phyloP scores from a whole-genome alignment of 257 asterid species.

The Lantana camara region DNA sequence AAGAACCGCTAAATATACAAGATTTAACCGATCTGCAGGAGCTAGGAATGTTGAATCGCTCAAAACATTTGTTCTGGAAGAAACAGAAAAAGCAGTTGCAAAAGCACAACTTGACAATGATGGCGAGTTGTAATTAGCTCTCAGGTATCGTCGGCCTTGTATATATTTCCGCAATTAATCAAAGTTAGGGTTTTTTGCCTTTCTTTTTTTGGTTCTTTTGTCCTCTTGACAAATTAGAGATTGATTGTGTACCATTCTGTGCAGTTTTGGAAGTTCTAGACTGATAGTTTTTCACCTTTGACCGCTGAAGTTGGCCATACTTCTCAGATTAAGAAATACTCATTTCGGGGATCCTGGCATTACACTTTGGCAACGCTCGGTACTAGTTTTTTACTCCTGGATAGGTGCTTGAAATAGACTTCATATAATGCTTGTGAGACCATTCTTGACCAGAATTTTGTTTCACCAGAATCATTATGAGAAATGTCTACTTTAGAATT shows the following conservation, averaged over 20 bases:
- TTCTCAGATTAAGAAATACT: background rate
- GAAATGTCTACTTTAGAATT: background rate
- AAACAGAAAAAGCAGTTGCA: conserved; percentile 67
- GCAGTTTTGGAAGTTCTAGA: conserved; percentile 15
- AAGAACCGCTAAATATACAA: conserved; percentile 3
- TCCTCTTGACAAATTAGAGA: background rate
- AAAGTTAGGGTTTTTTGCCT: background rate
- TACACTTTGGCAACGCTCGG: background rate
- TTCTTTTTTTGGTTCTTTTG: background rate
- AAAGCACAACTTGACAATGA: conserved; percentile 52
- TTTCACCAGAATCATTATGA: background rate
- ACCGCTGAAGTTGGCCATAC: conserved; percentile 17
- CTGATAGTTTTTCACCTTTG: background rate
- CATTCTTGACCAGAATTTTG: conserved; percentile 27
- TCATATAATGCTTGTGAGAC: background rate
- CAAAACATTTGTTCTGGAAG: conserved; percentile 66
- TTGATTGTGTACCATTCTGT: background rate
- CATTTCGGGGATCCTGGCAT: conserved; percentile 2
- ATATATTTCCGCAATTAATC: background rate
- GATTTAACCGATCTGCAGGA: too few relatives aligned
- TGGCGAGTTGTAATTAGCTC: conserved; percentile 51
- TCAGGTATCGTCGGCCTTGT: conserved; percentile 28
- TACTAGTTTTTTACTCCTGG: background rate
- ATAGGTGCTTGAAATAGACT: conserved; percentile 22
- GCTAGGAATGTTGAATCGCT: conserved; percentile 68